These are phyloP conservation scores for Babjeviella inositovora DNA, from an alignment of 805 yeast species.

Conservation along the genomic window DNA sequence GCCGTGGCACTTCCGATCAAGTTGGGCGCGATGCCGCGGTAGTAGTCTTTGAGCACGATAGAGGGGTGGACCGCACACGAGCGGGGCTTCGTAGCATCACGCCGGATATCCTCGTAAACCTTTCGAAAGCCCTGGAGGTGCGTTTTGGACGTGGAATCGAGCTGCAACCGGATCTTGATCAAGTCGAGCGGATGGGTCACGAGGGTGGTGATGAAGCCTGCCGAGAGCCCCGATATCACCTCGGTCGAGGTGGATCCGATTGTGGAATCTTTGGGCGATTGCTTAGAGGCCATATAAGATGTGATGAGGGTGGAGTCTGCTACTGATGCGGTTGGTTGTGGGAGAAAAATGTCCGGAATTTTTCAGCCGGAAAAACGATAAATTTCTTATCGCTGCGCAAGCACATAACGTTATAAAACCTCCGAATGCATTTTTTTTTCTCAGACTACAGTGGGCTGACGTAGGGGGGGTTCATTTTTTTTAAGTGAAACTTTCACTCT, in stretches of 20 bases:
- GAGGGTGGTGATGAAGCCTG: conserved; percentile 70
- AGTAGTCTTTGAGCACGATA: conserved; percentile 15
- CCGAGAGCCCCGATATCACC: conserved; percentile 53
- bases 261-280: no score
- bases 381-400: no score
- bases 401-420: no score
- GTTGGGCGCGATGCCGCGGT: conserved; percentile 73
- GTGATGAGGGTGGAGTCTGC: no score
- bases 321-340: no score
- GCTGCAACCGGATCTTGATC: conserved; percentile 69
- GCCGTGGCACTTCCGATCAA: conserved; percentile 71
- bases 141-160: conserved; percentile 19
- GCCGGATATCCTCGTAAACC: conserved; percentile 6
- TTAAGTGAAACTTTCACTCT: no score
- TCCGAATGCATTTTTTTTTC: no score
- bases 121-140: conserved; percentile 11
- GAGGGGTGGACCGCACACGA: conserved; percentile 4
- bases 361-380: no score
- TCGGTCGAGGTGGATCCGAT: conserved; percentile 24
- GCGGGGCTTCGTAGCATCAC: conserved; percentile 3
- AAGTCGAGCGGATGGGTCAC: conserved; percentile 84
- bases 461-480: no score
- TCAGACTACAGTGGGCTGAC: no score
- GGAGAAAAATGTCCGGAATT: no score
- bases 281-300: no score